These are phyloP conservation scores for Lenwebbia sp. DNA, from an alignment of 345 rosid genomes.

Conservation along the genomic window DNA sequence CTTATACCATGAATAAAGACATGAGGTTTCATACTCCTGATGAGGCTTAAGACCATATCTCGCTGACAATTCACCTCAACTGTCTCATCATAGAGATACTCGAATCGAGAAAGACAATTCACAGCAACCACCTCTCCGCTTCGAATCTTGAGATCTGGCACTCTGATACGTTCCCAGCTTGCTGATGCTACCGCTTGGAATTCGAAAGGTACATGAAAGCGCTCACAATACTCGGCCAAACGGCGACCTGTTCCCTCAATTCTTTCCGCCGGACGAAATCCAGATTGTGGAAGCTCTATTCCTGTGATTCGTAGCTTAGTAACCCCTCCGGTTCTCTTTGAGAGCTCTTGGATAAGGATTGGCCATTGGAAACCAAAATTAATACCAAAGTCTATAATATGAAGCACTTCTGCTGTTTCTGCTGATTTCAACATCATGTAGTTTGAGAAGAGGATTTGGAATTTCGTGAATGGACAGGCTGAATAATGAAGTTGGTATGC, in stretches of 20 bases:
- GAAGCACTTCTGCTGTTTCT: slow-evolving; percentile 9
- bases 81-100: slow-evolving; percentile 59
- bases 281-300: slow-evolving; percentile 11
- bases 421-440: slow-evolving; percentile 2
- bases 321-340: slow-evolving; percentile 15
- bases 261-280: slow-evolving; percentile 15
- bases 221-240: slow-evolving; percentile 55
- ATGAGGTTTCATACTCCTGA: slow-evolving; percentile 56
- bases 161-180: slow-evolving; percentile 64
- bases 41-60: slow-evolving; percentile 38
- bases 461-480: slow-evolving; percentile 15
- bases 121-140: slow-evolving; percentile 63
- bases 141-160: slow-evolving; percentile 58
- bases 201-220: slow-evolving; percentile 68
- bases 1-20: slow-evolving; percentile 37
- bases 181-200: slow-evolving; percentile 50
- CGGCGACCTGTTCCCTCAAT: slow-evolving; percentile 54
- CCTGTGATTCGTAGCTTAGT: slow-evolving; percentile 48
- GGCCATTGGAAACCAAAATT: slow-evolving; percentile 30
- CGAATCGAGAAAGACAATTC: slow-evolving; percentile 32
- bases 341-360: slow-evolving; percentile 27
- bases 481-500: slow-evolving; percentile 14
- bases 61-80: slow-evolving; percentile 52
- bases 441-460: slow-evolving; percentile 12
- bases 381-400: slow-evolving; percentile 37